These are phyloP conservation scores for Verruconis gallopava DNA, from an alignment of 2,329 filamentous ascomycete genomes.

Conservation along the genomic window DNA sequence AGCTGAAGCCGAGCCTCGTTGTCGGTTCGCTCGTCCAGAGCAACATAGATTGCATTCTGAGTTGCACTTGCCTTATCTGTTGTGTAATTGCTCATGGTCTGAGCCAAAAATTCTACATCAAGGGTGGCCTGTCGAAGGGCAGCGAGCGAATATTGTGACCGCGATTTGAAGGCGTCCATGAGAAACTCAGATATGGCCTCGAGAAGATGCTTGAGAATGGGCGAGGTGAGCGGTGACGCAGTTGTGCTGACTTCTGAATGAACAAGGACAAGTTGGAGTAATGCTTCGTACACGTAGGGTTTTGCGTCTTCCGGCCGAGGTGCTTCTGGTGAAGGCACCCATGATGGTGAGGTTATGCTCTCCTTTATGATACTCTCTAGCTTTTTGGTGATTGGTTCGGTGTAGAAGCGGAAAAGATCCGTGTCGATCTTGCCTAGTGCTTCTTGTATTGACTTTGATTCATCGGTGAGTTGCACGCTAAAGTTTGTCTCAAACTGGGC, in stretches of 20 bases:
- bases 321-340: conserved; percentile 46
- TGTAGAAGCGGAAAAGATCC: conserved; percentile 86
- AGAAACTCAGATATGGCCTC: conserved; percentile 69
- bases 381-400: conserved; percentile 56
- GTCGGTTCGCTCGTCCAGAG: conserved; percentile 78
- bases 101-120: conserved; percentile 91
- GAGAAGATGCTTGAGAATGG: conserved; percentile 76
- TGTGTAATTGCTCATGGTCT: conserved; percentile 82
- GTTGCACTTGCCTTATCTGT: conserved; percentile 68
- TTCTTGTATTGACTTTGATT: conserved; percentile 82
- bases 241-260: conserved; percentile 57
- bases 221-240: conserved; percentile 58
- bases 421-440: conserved; percentile 83
- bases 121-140: conserved; percentile 93
- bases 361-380: conserved; percentile 57
- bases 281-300: conserved; percentile 78
- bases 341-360: conserved; percentile 58
- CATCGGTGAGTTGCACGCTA: conserved; percentile 85
- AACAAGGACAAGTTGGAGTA: conserved; percentile 76
- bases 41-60: conserved; percentile 84
- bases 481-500: conserved; percentile 88
- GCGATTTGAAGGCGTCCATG: conserved; percentile 63
- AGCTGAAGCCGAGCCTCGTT: conserved; percentile 68
- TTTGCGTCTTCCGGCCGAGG: conserved; percentile 58
- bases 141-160: conserved; percentile 55